Base-by-base conservation (phyloP, 2,329 filamentous ascomycete species). In the Penicillium sp. region DNA sequence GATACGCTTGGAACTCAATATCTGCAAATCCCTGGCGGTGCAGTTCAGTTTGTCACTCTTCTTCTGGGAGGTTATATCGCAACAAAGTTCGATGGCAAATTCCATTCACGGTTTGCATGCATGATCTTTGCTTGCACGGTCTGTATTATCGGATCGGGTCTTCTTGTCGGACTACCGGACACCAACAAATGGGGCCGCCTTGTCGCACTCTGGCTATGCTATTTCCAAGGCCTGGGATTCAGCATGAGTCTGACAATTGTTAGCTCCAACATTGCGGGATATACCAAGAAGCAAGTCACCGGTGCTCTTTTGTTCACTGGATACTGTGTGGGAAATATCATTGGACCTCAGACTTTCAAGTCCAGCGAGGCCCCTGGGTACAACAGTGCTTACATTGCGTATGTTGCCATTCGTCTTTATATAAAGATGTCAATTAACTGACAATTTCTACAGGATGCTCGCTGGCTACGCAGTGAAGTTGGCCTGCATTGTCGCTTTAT, bases 21-120 rank as follows among this genome's bases (percentile, higher is more conserved):
- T 58, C 79, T 86, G 10, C 82, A 86, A 60, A 86, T 87, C 54
- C 84, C 84, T 0, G 84, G 83, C 17, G 84, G 83, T 21, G 82
- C 80, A 0, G 78, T 86, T 0, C 82, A 86, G 59, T 84, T 85
- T 62, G 63, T 83, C 0, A 79, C 82, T 0, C 73, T 87, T 0
- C 68, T 86, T 7, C 63, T 73, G 2, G 82, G 81, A 1, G 82
- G 82, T 17, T 77, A 75, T 50, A 72, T 86, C 25, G 82, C 82
- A 64, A 81, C 80, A 0, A 75, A 75, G n/a, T 85, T 60, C 54
- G 60, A 66, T n/a, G 63, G 57, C 6, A 64, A 72, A 63, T 82
- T 82, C 3, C 81, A 81, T 63, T 73, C 79, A 0, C 75, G 83
- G 6, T 84, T 81, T 62, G 71, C 78, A 4, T 83, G 81, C 33